Percentiles rank a stretch among this genome's conserved stretches.
phyloP scores from a whole-genome alignment of 2,329 filamentous ascomycete genomes.

The Didymella sp. region DNA sequence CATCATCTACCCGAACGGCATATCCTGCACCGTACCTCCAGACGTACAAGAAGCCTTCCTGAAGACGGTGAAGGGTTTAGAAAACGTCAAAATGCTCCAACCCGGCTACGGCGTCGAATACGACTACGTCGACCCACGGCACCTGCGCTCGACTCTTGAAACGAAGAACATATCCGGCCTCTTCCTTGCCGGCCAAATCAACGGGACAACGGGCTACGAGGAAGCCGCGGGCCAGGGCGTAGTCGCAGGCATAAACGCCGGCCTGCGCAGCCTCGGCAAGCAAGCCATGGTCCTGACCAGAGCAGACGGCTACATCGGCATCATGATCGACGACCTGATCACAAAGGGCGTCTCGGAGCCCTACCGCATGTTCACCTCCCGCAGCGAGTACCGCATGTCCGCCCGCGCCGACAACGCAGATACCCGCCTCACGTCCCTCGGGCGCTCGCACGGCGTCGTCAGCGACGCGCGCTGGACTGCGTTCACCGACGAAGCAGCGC shows the following conservation, averaged over 20 bases:
- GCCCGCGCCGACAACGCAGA: constrained; percentile 95
- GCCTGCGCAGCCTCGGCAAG: constrained; percentile 74
- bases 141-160: constrained; percentile 85
- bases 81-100: constrained; percentile 89
- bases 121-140: constrained; percentile 95
- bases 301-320: constrained; percentile 92
- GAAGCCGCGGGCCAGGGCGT: constrained; percentile 95
- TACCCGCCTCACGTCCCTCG: constrained; percentile 79
- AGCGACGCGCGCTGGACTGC: constrained; percentile 77
- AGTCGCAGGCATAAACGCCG: constrained; percentile 91
- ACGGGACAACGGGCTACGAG: constrained; percentile 97
- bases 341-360: constrained; percentile 97
- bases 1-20: constrained; percentile 92
- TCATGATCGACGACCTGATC: constrained; percentile 98
- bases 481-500: constrained; percentile 69
- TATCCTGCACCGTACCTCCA: constrained; percentile 94
- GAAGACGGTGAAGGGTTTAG: constrained; percentile 85
- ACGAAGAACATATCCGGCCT: constrained; percentile 90
- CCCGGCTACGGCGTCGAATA: constrained; percentile 98
- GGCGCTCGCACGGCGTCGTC: constrained; percentile 77
- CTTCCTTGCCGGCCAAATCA: constrained; percentile 95
- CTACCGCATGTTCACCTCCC: constrained; percentile 97
- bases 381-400: constrained; percentile 94
- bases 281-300: constrained; percentile 73
- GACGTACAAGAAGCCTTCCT: constrained; percentile 85